Conservation (phyloP, 768 basidiomycete species). For the Phallus indusiatus region DNA sequence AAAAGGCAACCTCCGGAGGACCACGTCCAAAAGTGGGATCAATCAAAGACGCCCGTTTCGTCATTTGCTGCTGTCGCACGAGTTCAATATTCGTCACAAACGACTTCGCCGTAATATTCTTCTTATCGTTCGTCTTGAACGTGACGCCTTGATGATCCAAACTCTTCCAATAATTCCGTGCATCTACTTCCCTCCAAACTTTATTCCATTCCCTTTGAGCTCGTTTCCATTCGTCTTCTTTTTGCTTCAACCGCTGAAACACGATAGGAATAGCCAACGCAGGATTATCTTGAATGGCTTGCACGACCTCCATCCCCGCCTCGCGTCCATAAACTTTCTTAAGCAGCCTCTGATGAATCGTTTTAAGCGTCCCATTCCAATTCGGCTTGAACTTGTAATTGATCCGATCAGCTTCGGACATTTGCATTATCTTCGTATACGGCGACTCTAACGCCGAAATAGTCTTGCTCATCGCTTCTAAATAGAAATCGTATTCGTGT, state of each 20-base stretch:
- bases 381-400: conserved; percentile 85
- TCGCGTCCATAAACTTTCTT: conserved; percentile 97
- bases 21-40: conserved; percentile 42
- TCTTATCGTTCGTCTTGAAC: conserved; percentile 90
- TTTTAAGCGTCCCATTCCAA: conserved; percentile 77
- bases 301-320: conserved; percentile 68
- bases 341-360: conserved; percentile 85
- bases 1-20: not conserved
- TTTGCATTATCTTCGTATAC: conserved; percentile 73
- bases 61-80: conserved; percentile 72
- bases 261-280: conserved; percentile 85
- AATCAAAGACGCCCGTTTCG: conserved; percentile 53
- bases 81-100: conserved; percentile 81
- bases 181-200: conserved; percentile 95
- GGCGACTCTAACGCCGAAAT: conserved; percentile 88
- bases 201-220: conserved; percentile 98
- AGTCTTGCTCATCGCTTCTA: conserved; percentile 89
- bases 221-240: conserved; percentile 98
- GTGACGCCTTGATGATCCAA: conserved; percentile 88
- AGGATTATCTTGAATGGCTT: conserved; percentile 89
- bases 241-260: conserved; percentile 80
- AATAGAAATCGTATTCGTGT: conserved; percentile 98
- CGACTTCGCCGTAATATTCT: conserved; percentile 60
- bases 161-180: conserved; percentile 86
- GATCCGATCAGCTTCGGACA: conserved; percentile 68